Evolutionary conservation across 2,329 filamentous ascomycete genomes (phyloP), one percentile per base, ranked within the genome.

Genomic region (Elsinoe australis): DNA sequence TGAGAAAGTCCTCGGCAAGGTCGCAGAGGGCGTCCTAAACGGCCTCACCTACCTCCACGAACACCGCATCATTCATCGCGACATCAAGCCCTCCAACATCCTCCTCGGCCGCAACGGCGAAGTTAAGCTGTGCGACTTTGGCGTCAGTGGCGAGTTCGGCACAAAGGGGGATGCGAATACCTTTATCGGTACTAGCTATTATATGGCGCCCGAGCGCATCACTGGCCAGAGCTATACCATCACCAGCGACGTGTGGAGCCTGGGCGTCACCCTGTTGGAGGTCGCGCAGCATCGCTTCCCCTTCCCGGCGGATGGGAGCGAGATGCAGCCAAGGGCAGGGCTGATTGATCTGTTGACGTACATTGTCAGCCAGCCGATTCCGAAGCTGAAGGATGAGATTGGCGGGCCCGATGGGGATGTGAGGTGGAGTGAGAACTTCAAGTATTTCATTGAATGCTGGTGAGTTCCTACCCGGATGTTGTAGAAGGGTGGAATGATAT

Each of bases 381-480:
- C 92, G 2, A 94, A 88, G 65, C 73, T 98, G 54, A 96, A 95
- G 67, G 92, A 98, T 57, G 92, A 98, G 67, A 86, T 87, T 0
- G 52, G 50, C 10, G 49, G 36, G 4, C 59, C 60, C 3, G 62
- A 63, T 28, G 81, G 87, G 24, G 82, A 83, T 51, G 94, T 98
- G 56, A 83, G 83, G 62, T 98, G 92, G 92, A 94, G 86, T 58
- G 86, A 94, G 58, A 94, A 86, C 62, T 96, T 98, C 70, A 98
- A 98, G 67, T 95, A 95, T 65, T 98, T 98, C 60, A 95, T 98
- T 59, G 89, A 95, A 70, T 95, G 89, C 79, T 96, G 92, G 90
- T 96, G 78, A 64, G 87, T 82, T 49, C 7, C 14, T 35, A 36
- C 9, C n/a, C n/a, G n/a, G 12, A 15, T 22, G 10, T 15, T 41